A percentile compares a stretch with the other conserved stretches of the same genome.
phyloP scores from a whole-genome alignment of 176 grass and related monocot species.

The Olyra latifolia region DNA sequence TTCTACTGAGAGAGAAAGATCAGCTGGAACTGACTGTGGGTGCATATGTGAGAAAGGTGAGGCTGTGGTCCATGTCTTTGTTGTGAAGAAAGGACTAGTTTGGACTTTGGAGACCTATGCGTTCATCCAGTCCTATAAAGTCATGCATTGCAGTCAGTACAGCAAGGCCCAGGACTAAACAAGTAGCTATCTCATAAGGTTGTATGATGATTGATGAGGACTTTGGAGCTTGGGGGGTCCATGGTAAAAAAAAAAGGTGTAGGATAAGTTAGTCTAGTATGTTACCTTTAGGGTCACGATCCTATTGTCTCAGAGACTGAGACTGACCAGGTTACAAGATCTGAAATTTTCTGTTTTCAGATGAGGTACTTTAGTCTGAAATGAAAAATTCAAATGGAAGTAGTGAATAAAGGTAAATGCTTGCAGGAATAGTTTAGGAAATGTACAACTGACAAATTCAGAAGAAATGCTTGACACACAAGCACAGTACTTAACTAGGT shows the following conservation, averaged over 20 bases:
- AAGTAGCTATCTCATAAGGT: conserved; percentile 17
- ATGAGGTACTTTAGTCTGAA: neutral
- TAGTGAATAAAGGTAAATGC: neutral
- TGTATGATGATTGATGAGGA: conserved; percentile 18
- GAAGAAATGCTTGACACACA: neutral
- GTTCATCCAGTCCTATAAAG: conserved; percentile 28
- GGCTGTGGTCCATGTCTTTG: conserved; percentile 37
- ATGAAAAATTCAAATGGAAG: neutral
- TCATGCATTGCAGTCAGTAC: conserved; percentile 10
- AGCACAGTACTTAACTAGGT: neutral
- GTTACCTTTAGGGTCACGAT: neutral
- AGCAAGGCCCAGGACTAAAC: conserved; percentile 19
- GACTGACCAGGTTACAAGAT: neutral
- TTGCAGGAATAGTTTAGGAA: neutral
- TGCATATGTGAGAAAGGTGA: conserved; percentile 36
- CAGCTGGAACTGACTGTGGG: conserved; percentile 33
- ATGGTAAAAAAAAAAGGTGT: neutral
- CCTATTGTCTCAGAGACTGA: neutral
- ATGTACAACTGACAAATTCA: neutral
- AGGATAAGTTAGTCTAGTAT: neutral
- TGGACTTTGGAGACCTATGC: neutral
- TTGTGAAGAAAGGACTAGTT: conserved; percentile 43
- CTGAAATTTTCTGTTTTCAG: neutral
- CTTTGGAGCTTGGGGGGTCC: neutral
- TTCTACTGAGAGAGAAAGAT: conserved; percentile 11